These are phyloP conservation scores for Biscogniauxia marginata DNA, from an alignment of 2,329 filamentous ascomycete genomes.

Conservation along the genomic window DNA sequence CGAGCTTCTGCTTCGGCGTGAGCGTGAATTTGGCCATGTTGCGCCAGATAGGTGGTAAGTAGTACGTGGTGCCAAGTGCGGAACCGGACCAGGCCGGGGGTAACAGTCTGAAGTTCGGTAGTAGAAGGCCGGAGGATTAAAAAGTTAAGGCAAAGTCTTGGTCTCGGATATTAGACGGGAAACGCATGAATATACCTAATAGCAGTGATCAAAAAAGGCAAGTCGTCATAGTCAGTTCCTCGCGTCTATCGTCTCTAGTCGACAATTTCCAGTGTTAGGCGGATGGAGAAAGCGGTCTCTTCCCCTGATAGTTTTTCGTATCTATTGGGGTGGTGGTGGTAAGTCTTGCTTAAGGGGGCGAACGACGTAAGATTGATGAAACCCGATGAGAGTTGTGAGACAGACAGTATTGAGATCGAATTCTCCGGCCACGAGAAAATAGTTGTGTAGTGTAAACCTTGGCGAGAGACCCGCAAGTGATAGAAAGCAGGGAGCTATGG, in stretches of 20 bases:
- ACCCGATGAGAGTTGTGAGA: not conserved
- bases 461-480: not conserved
- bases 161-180: not conserved
- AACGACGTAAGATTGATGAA: not conserved
- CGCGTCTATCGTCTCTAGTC: not conserved
- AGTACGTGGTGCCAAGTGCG: conserved; percentile 5
- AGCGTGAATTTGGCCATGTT: conserved; percentile 37
- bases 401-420: not conserved
- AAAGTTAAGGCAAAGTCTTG: not conserved
- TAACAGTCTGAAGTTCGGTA: not conserved
- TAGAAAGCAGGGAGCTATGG: not conserved
- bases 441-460: not conserved
- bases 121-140: not conserved
- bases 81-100: conserved; percentile 2
- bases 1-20: conserved; percentile 45
- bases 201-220: not conserved
- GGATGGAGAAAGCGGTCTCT: not conserved
- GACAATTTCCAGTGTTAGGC: not conserved
- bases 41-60: not conserved
- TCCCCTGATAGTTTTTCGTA: no score
- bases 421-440: not conserved
- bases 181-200: not conserved
- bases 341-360: not conserved
- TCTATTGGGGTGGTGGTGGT: not conserved
- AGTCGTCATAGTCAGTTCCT: not conserved